phyloP scores from a whole-genome alignment of 345 rosid species.

The Euclidium syriacum region DNA sequence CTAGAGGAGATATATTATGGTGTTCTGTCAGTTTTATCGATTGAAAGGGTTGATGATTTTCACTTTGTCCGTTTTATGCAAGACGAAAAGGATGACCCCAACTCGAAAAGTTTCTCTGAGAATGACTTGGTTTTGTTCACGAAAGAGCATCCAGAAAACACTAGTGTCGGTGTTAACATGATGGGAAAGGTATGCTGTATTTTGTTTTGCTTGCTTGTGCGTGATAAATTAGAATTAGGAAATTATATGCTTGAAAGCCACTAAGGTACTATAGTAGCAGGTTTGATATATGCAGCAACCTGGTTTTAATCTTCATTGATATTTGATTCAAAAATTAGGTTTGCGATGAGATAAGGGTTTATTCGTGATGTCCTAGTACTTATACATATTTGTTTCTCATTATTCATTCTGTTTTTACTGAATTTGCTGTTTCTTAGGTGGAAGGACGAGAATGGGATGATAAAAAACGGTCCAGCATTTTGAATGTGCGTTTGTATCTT shows the following conservation, averaged over 20 bases:
- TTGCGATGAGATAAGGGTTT: background rate
- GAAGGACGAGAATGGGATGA: slow-evolving; percentile 94
- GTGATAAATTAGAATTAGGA: slow-evolving; percentile 4
- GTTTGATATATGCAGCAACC: background rate
- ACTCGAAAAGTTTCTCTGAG: slow-evolving; percentile 64
- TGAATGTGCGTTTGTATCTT: slow-evolving; percentile 76
- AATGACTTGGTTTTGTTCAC: slow-evolving; percentile 91
- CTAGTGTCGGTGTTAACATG: slow-evolving; percentile 56
- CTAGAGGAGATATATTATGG: slow-evolving; percentile 78
- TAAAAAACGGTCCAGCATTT: slow-evolving; percentile 61
- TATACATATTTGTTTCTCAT: background rate
- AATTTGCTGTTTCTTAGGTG: slow-evolving; percentile 50
- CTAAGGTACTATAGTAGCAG: background rate
- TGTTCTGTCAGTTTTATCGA: slow-evolving; percentile 68
- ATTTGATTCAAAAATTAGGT: background rate
- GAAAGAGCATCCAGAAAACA: slow-evolving; percentile 59
- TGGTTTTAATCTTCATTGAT: background rate
- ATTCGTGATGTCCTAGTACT: background rate
- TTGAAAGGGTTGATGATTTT: slow-evolving; percentile 94
- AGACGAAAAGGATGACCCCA: slow-evolving; percentile 54
- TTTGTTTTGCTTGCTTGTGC: slow-evolving; percentile 2
- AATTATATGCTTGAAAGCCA: slow-evolving; percentile 2
- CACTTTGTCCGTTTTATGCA: slow-evolving; percentile 92
- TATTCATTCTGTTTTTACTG: background rate
- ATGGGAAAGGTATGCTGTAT: slow-evolving; percentile 74